Conservation (phyloP, 768 basidiomycete genomes). For the Serendipita sp. region DNA sequence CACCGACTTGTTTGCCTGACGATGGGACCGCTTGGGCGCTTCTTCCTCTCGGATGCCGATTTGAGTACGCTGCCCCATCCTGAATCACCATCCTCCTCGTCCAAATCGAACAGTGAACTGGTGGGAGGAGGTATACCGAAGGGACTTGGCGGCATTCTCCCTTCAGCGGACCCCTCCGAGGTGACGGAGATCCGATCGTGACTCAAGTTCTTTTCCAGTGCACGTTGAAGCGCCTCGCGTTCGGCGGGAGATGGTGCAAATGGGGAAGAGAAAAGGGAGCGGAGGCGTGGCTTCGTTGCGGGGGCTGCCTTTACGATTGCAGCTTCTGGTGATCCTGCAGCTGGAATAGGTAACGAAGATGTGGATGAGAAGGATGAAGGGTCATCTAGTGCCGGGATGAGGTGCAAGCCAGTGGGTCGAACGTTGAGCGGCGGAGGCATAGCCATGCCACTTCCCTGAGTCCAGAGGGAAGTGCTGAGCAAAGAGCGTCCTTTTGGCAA, state of each 20-base stretch:
- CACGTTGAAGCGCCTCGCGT: constrained; percentile 67
- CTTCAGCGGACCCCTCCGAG: constrained; percentile 15
- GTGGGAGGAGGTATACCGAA: neutral
- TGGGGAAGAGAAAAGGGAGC: constrained; percentile 25
- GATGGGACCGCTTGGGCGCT: neutral
- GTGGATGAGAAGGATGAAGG: constrained; percentile 8
- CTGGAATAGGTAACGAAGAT: constrained; percentile 13
- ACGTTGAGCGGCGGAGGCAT: constrained; percentile 10
- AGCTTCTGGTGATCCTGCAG: neutral
- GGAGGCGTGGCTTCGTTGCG: constrained; percentile 3
- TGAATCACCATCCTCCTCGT: neutral
- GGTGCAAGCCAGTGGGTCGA: constrained; percentile 28
- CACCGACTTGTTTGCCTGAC: neutral
- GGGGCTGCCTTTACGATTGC: neutral
- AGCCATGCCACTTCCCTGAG: neutral
- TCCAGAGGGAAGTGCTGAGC: neutral
- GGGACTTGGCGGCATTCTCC: constrained; percentile 15
- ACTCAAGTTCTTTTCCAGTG: constrained; percentile 24
- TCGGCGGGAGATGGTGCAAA: constrained; percentile 82
- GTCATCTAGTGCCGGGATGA: constrained; percentile 31
- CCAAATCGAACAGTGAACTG: neutral
- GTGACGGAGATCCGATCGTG: constrained; percentile 2
- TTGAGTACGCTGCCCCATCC: constrained; percentile 3
- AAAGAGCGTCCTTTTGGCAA: constrained; percentile 11
- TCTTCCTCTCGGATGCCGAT: neutral